Conservation (phyloP, 768 basidiomycete genomes). For the Russula ochroleuca region DNA sequence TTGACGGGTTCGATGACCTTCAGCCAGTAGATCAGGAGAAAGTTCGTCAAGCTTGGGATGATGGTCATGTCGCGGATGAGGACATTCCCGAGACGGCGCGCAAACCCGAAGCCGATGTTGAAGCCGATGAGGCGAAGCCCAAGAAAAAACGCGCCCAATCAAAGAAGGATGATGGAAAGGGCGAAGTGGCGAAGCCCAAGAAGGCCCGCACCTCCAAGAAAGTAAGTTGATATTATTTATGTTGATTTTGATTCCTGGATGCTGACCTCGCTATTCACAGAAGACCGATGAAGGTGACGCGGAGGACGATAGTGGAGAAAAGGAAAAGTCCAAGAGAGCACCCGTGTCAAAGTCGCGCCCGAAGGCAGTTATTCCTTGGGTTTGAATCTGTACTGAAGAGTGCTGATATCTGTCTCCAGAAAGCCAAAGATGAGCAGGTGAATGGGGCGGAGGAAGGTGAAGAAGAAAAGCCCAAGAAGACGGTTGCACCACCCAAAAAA, state of each 20-base stretch:
- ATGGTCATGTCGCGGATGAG: slow-evolving; percentile 73
- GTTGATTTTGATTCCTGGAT: not conserved
- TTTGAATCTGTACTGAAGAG: not conserved
- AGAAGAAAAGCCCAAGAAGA: slow-evolving; percentile 36
- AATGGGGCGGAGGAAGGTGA: slow-evolving; percentile 39
- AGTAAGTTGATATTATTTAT: slow-evolving; percentile 14
- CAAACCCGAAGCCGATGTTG: slow-evolving; percentile 47
- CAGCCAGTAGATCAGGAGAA: slow-evolving; percentile 64
- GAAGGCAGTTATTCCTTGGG: slow-evolving; percentile 1
- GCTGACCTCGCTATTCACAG: slow-evolving; percentile 23
- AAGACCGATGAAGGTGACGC: slow-evolving; percentile 39
- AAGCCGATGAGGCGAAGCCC: slow-evolving; percentile 38
- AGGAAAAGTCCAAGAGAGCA: slow-evolving; percentile 55
- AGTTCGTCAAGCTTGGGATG: slow-evolving; percentile 67
- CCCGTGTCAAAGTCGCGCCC: slow-evolving; percentile 35
- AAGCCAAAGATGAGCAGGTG: slow-evolving; percentile 55
- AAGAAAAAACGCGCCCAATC: slow-evolving; percentile 28
- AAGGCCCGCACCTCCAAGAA: slow-evolving; percentile 30
- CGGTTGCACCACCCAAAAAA: slow-evolving; percentile 29
- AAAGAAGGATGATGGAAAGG: slow-evolving; percentile 35
- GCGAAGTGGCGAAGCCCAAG: slow-evolving; percentile 38
- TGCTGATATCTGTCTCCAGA: slow-evolving; percentile 12
- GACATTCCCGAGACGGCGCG: slow-evolving; percentile 75
- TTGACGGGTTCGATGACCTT: slow-evolving; percentile 84
- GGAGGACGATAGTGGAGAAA: slow-evolving; percentile 41